Conservation (phyloP, 768 basidiomycete species). For the Leccinum disarticulatum region DNA sequence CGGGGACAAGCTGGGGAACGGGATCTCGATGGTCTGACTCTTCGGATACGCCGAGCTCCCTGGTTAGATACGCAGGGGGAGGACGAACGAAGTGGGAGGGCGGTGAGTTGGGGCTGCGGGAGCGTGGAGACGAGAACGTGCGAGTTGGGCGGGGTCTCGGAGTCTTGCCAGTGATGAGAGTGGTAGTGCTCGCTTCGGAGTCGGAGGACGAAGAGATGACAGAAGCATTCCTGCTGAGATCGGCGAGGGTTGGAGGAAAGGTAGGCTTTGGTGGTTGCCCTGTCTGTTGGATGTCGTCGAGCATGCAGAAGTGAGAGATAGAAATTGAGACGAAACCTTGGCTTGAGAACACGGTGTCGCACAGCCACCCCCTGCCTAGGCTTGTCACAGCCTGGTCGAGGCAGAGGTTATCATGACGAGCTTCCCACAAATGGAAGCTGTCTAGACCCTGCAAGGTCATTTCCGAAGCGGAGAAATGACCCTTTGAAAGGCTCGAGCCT, state of each 20-base stretch:
- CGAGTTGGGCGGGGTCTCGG: constrained; percentile 56
- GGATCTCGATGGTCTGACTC: too few relatives aligned
- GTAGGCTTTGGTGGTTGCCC: constrained; percentile 10
- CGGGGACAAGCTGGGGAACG: too few relatives aligned
- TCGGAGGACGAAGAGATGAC: constrained; percentile 69
- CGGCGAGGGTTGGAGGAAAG: constrained; percentile 48
- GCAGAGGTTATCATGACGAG: too few relatives aligned
- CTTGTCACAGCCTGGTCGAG: too few relatives aligned
- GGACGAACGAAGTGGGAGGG: constrained; percentile 33
- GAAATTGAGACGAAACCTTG: neutral
- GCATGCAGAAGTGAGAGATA: neutral
- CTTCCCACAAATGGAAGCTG: too few relatives aligned
- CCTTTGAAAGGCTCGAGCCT: too few relatives aligned
- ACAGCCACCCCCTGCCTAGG: constrained; percentile 27
- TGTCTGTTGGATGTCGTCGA: neutral
- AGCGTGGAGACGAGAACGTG: constrained; percentile 64
- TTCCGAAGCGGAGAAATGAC: too few relatives aligned
- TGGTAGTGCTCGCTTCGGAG: constrained; percentile 46
- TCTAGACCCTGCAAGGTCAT: too few relatives aligned
- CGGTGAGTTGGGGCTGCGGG: constrained; percentile 49
- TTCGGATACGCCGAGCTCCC: constrained; percentile 48
- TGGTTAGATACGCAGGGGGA: constrained; percentile 59
- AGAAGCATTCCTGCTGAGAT: constrained; percentile 73
- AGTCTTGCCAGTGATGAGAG: constrained; percentile 34
- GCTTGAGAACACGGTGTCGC: constrained; percentile 18